Evolutionary conservation across 2,329 filamentous ascomycete genomes (phyloP).

Genomic region (Ceratocystis variospora): DNA sequence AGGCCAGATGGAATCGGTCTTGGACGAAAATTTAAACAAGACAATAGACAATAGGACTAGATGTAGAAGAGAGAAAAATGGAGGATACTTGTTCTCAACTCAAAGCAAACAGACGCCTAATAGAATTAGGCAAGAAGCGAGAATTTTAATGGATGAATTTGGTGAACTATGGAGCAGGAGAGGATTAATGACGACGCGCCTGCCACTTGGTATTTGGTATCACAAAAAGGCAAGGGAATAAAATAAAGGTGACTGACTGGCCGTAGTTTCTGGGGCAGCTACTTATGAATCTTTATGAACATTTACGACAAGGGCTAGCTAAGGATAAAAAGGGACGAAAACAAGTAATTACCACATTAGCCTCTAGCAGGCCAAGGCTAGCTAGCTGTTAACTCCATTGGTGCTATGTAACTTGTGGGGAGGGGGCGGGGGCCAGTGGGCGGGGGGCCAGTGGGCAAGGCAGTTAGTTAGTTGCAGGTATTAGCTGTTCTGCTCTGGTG

Average conservation of each 20-base stretch:
- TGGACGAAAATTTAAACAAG: not conserved
- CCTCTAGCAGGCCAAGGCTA: not conserved
- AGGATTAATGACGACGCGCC: constrained; percentile 4
- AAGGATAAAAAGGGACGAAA: not conserved
- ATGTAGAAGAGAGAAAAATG: not conserved
- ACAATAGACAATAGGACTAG: not conserved
- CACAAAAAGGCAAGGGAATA: constrained; percentile 13
- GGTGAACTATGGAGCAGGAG: not conserved
- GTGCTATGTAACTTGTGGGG: not conserved
- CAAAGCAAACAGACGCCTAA: not conserved
- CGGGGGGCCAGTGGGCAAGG: not conserved
- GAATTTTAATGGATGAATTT: not conserved
- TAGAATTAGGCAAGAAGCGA: not conserved
- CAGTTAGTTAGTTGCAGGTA: not conserved
- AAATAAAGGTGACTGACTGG: not conserved
- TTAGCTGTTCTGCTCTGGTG: too few relatives aligned
- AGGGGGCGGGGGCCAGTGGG: not conserved
- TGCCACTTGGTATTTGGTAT: not conserved
- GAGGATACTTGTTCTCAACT: not conserved
- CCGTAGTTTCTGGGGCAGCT: not conserved
- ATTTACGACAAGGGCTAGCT: not conserved
- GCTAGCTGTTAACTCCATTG: not conserved
- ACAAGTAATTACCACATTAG: not conserved
- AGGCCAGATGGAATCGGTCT: not conserved
- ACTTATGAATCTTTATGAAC: not conserved